phyloP scores from a whole-genome alignment of 768 basidiomycete genomes.

The Lactarius evosmus region DNA sequence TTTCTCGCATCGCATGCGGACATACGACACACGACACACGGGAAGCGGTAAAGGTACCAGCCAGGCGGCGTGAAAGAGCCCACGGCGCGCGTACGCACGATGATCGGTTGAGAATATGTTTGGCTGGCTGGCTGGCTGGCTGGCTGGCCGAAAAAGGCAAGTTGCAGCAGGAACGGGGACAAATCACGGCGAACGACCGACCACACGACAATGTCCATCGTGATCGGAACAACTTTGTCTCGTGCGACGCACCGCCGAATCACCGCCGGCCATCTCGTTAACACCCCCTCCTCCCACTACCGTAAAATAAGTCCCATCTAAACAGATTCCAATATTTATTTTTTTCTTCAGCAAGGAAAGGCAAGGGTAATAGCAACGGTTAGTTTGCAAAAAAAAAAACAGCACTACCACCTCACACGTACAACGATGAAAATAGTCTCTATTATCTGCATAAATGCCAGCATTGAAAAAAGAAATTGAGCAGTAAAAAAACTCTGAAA shows the following conservation, averaged over 20 bases:
- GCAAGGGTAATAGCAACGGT: not conserved
- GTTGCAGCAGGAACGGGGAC: not conserved
- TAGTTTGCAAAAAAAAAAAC: not conserved
- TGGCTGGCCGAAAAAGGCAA: not conserved
- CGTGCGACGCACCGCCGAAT: not conserved
- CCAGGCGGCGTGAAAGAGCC: not conserved
- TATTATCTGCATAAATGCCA: conserved; percentile 28
- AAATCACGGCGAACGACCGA: not conserved
- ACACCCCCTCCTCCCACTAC: too few species aligned
- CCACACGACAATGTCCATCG: too few species aligned
- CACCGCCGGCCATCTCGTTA: not conserved
- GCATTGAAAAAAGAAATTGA: conserved; percentile 18
- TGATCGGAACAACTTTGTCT: not conserved
- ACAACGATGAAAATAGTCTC: conserved; percentile 5
- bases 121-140: not conserved
- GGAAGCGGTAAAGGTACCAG: not conserved
- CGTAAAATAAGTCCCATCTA: not conserved
- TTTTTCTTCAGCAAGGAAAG: not conserved
- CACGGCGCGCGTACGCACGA: not conserved
- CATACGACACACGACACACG: too few species aligned
- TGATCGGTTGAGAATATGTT: not conserved
- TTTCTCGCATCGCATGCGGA: too few species aligned
- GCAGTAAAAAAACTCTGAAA: conserved; percentile 9
- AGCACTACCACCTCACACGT: conserved; percentile 1
- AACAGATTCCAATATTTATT: not conserved